These are phyloP conservation scores for Sclerotinia subarctica DNA, from an alignment of 2,329 filamentous ascomycete species.

Conservation along the genomic window DNA sequence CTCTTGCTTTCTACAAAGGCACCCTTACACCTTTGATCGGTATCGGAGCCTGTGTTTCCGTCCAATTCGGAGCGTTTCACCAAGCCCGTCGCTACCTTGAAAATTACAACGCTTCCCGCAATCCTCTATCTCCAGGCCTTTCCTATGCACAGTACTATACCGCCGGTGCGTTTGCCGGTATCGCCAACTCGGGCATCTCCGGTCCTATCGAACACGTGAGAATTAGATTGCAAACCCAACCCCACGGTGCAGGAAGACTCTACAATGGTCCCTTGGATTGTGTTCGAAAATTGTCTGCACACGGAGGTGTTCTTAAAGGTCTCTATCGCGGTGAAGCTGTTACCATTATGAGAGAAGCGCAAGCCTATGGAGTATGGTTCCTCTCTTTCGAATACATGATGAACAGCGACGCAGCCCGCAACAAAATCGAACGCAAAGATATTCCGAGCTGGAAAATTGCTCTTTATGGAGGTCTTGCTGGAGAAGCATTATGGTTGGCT, in stretches of 20 bases:
- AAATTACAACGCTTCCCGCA: conserved; percentile 58
- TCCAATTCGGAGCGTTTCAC: conserved; percentile 98
- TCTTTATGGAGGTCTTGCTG: conserved; percentile 86
- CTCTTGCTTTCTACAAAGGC: conserved; percentile 95
- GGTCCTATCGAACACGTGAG: conserved; percentile 95
- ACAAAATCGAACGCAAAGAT: conserved; percentile 69
- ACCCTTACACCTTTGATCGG: conserved; percentile 91
- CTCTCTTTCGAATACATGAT: conserved; percentile 93
- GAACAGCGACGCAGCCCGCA: conserved; percentile 80
- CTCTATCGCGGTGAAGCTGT: conserved; percentile 86
- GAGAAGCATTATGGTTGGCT: conserved; percentile 87
- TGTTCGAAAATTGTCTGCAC: conserved; percentile 72
- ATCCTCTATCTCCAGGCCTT: conserved; percentile 48
- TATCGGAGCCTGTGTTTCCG: conserved; percentile 95
- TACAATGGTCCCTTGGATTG: conserved; percentile 88
- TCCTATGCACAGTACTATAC: conserved; percentile 85
- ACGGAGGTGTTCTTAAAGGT: conserved; percentile 65
- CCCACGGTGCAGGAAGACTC: conserved; percentile 74
- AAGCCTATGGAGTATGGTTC: conserved; percentile 97
- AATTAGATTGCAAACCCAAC: conserved; percentile 93
- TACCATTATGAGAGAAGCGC: conserved; percentile 82
- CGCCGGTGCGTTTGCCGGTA: conserved; percentile 85
- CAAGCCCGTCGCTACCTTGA: conserved; percentile 85
- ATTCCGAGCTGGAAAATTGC: conserved; percentile 84
- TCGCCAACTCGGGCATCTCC: conserved; percentile 85